Evolutionary conservation across 169 alveolate genomes (phyloP).

Genomic region (Sarcocystis neurona): DNA sequence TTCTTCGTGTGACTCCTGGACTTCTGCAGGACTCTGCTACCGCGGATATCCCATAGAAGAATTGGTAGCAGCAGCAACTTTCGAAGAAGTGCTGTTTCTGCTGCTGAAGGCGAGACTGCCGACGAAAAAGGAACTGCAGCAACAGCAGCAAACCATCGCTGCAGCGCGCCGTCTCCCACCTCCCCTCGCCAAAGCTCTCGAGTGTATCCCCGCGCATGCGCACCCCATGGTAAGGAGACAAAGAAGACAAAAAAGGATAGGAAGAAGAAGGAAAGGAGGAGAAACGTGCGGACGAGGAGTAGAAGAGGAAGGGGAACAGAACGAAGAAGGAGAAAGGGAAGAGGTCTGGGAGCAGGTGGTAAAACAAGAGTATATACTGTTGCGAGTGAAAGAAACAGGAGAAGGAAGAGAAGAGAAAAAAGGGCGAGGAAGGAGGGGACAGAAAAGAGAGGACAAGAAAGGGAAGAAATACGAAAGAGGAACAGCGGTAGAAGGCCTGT

Average conservation of each 20-base stretch:
- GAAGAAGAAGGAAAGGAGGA: too few species aligned
- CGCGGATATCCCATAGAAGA: conserved; percentile 81
- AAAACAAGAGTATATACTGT: background rate
- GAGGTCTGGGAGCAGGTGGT: too few species aligned
- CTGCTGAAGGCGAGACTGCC: conserved; percentile 75
- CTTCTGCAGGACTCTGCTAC: conserved; percentile 74
- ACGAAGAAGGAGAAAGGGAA: too few species aligned
- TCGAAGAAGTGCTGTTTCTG: conserved; percentile 81
- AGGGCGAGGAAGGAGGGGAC: too few species aligned
- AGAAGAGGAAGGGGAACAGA: too few species aligned
- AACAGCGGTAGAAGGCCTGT: too few species aligned
- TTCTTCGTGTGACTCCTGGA: too few species aligned
- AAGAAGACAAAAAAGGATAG: background rate
- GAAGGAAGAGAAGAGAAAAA: too few species aligned
- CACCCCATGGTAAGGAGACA: conserved; percentile 80
- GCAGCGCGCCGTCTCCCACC: conserved; percentile 72
- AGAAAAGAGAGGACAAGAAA: too few species aligned
- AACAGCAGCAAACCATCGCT: conserved; percentile 62
- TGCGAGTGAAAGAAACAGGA: background rate
- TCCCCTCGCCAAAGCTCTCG: conserved; percentile 67
- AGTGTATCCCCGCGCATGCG: conserved; percentile 73
- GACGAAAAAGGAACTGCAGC: conserved; percentile 60
- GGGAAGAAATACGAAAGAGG: too few species aligned
- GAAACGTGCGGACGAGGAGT: too few species aligned
- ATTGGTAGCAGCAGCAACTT: conserved; percentile 73